Base-by-base conservation (phyloP, 73 alveolate species). In the Durusdinium trenchii region DNA sequence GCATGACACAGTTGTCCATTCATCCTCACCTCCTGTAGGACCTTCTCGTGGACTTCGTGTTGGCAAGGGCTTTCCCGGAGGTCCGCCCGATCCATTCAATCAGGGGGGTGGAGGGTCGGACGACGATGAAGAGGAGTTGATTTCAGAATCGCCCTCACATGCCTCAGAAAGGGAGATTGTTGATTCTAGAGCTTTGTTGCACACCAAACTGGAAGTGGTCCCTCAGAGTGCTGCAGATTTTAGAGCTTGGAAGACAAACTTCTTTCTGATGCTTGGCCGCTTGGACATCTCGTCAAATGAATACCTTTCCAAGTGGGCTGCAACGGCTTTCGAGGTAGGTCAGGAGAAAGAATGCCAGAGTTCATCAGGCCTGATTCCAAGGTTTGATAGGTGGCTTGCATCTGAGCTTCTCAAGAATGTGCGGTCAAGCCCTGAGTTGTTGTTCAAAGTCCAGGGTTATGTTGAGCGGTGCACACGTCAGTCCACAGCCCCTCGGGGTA, bases 371-470 rank as follows among this genome's bases (percentile, higher is more conserved):
- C 9, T 64, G 78, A 42, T 75, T 35, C 86, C 86, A 35, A 48
- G 86, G 6, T 42, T 75, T 28, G 86, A 75, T 42, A 75, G 38
- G 86, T 75, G 86, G 86, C 86, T 75, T 12, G 48, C 86, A 12
- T n/a, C 86, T 42, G 86, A 75, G 86, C 86, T 75, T 51, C 16
- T 64, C 78, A 38, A 42, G 54, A 42, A n/a, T 26, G 78, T 64
- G 16, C 45, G 32, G 38, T 64, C 7, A 64, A 64, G 16, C 16
- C 86, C 86, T 6, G 86, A 75, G 86, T 42, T 75, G 48, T 35
- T 9, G 32, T n/a, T 42, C 48, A 42, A 75, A 35, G 14, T 75
- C 36, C 48, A 75, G 16, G 86, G 52, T 28, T 75, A 75, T 42
- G 86, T 75, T 42, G 86, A 75, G 52, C 26, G 35, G 18, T 75